phyloP scores from a whole-genome alignment of 2,329 filamentous ascomycete genomes.

The Fusarium devonianum region DNA sequence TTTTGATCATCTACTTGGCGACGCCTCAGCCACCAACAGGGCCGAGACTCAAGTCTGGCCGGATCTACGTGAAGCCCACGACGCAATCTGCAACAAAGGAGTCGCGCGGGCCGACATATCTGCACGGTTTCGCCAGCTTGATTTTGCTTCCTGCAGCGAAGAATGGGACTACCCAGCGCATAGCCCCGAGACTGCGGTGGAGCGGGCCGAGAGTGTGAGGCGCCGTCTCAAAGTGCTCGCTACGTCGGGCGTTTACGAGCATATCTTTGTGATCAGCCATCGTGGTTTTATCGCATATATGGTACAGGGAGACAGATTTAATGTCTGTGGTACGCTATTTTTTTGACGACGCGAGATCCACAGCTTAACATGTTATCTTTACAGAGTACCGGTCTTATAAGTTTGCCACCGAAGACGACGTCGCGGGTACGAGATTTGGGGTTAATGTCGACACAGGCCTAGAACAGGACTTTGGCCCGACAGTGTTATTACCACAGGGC shows the following conservation, averaged over 20 bases:
- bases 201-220: conserved; percentile 32
- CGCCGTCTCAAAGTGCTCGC: conserved; percentile 15
- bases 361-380: fast-evolving
- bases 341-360: no score
- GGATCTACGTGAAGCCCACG: conserved; percentile 36
- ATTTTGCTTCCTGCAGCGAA: conserved; percentile 28
- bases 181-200: conserved; percentile 17
- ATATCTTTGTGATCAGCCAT: conserved; percentile 32
- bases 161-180: conserved; percentile 34
- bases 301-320: conserved; percentile 28
- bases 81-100: conserved; percentile 38
- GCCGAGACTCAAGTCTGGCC: conserved; percentile 33
- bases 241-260: conserved; percentile 13
- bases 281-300: conserved; percentile 33
- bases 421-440: conserved; percentile 3
- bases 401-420: conserved; percentile 19
- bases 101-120: conserved; percentile 17
- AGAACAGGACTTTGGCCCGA: conserved; percentile 33
- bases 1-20: conserved; percentile 18
- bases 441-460: conserved; percentile 23
- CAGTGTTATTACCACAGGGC: conserved; percentile 11
- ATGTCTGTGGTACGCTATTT: conserved; percentile 29
- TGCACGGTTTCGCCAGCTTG: conserved; percentile 27
- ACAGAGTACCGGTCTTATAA: conserved; percentile 29
- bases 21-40: neutral